phyloP scores from a whole-genome alignment of 2,329 filamentous ascomycete genomes.

The Xylariaceae sp. region DNA sequence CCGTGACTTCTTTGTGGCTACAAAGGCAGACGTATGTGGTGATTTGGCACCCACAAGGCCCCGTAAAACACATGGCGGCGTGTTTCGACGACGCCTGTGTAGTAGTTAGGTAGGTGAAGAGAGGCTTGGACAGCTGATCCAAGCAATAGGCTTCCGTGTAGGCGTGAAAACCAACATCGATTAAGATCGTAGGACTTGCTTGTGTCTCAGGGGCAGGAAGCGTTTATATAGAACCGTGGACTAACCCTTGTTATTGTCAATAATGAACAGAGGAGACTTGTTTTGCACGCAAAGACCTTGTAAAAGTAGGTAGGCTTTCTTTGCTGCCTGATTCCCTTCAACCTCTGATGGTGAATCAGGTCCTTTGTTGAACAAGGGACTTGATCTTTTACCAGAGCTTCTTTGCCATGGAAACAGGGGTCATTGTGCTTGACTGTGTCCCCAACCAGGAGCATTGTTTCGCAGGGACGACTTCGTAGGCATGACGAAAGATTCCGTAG shows the following conservation, averaged over 20 bases:
- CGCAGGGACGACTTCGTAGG: no score
- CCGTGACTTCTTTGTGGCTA: conserved; percentile 23
- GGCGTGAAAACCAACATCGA: neutral
- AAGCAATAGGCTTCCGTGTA: neutral
- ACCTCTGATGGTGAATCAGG: neutral
- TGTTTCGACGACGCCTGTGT: neutral
- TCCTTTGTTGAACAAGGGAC: no score
- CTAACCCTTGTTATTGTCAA: conserved; percentile 7
- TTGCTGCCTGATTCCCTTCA: neutral
- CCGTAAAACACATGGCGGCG: neutral
- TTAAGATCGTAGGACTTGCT: neutral
- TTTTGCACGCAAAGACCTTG: neutral
- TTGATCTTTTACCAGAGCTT: no score
- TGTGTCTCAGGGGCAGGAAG: neutral
- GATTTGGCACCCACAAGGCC: conserved; percentile 23
- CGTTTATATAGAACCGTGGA: conserved; percentile 1
- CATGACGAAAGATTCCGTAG: no score
- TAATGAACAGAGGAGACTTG: neutral
- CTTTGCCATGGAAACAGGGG: no score
- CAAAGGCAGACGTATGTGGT: conserved; percentile 22
- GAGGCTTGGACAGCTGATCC: conserved; percentile 2
- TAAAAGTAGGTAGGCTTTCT: neutral
- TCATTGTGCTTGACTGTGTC: no score
- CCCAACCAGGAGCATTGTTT: no score
- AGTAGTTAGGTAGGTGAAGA: neutral